Conservation (phyloP, 495 filamentous ascomycete genomes). For the Penicillium waksmanii region DNA sequence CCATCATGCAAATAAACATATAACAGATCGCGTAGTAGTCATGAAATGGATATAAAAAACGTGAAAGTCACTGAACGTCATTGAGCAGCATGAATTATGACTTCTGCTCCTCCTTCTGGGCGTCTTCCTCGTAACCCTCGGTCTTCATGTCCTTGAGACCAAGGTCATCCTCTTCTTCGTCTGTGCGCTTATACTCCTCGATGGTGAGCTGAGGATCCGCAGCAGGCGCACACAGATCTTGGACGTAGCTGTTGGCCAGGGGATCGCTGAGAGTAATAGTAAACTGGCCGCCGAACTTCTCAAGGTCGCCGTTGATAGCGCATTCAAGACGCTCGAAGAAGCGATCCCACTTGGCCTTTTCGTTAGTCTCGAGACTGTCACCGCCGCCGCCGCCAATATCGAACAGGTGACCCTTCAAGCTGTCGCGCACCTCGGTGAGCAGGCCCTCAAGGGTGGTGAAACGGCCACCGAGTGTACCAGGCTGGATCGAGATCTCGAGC, state of each 20-base stretch:
- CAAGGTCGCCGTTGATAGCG: slow-evolving; percentile 79
- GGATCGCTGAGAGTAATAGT: slow-evolving; percentile 87
- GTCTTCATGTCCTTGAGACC: slow-evolving; percentile 91
- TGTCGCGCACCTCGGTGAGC: slow-evolving; percentile 88
- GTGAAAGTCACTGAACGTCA: slow-evolving; percentile 5
- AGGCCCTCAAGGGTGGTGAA: slow-evolving; percentile 97
- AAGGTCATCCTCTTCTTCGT: slow-evolving; percentile 89
- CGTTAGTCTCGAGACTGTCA: slow-evolving; percentile 69
- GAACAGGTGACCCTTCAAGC: slow-evolving; percentile 84
- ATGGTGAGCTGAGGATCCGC: slow-evolving; percentile 78
- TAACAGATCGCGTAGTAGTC: slow-evolving; percentile 35
- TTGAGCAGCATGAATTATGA: slow-evolving; percentile 3
- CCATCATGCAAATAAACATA: slow-evolving; percentile 27
- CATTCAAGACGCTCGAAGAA: slow-evolving; percentile 78
- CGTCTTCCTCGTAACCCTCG: slow-evolving; percentile 76
- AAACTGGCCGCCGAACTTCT: slow-evolving; percentile 53
- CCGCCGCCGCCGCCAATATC: slow-evolving; percentile 67
- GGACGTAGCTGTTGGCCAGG: slow-evolving; percentile 88
- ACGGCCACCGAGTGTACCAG: slow-evolving; percentile 91
- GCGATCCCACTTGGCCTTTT: slow-evolving; percentile 70
- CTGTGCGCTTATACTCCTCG: slow-evolving; percentile 86
- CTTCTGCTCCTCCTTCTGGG: slow-evolving; percentile 34
- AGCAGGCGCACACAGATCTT: slow-evolving; percentile 74
- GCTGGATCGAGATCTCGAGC: slow-evolving; percentile 78
- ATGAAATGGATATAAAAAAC: slow-evolving; percentile 28